These are phyloP conservation scores for Cinnamomum micranthum DNA, from an alignment of 164 flowering plant genomes.

Conservation along the genomic window DNA sequence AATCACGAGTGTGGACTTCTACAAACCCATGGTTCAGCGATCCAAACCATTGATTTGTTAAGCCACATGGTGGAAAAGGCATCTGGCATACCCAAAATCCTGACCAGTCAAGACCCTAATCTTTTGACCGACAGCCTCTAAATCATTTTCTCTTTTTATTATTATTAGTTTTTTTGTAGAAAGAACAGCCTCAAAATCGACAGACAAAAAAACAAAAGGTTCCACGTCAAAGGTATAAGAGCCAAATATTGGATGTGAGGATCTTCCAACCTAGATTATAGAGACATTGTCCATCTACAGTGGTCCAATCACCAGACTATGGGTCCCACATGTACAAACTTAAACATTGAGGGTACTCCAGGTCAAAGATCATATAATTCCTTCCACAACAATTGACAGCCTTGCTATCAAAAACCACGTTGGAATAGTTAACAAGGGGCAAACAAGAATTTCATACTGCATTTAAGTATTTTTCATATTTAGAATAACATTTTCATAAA, in stretches of 20 bases:
- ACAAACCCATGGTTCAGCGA: not conserved
- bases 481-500: not conserved
- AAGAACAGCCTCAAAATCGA: no score
- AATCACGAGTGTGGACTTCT: no score
- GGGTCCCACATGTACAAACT: not conserved
- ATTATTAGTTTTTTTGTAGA: no score
- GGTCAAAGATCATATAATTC: not conserved
- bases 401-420: not conserved
- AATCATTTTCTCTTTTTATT: no score
- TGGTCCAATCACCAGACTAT: not conserved
- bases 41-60: not conserved
- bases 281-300: not conserved
- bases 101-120: not conserved
- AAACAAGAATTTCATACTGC: not conserved
- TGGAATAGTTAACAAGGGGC: not conserved
- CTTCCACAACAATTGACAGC: not conserved
- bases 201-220: not conserved
- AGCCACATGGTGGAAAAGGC: not conserved
- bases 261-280: not conserved
- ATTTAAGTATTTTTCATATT: not conserved
- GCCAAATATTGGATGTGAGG: not conserved
- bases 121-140: not conserved
- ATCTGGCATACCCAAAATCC: not conserved
- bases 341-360: not conserved
- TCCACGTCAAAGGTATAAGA: not conserved